phyloP scores from a whole-genome alignment of 192 early-diverging fungal genomes.

The Phlyctochytrium planicorne region DNA sequence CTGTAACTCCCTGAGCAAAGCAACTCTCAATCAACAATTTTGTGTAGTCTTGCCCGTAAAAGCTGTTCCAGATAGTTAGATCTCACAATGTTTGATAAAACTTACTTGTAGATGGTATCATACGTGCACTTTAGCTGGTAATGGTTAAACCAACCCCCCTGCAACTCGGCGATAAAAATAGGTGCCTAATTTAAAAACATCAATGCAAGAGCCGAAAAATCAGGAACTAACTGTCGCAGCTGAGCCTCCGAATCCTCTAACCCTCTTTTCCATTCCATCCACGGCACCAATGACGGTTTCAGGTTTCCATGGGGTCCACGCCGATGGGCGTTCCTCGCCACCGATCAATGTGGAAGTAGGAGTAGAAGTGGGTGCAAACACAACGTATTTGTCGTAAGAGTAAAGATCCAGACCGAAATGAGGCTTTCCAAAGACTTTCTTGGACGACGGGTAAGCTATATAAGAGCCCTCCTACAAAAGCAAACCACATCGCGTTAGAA shows the following conservation, averaged over 20 bases:
- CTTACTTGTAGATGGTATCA: slow-evolving; percentile 62
- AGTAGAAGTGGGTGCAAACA: slow-evolving; percentile 29
- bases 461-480: slow-evolving; percentile 51
- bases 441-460: slow-evolving; percentile 40
- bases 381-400: slow-evolving; percentile 77
- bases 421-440: slow-evolving; percentile 29
- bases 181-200: slow-evolving; percentile 45
- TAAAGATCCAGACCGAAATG: slow-evolving; percentile 75
- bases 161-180: slow-evolving; percentile 73
- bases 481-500: neutral
- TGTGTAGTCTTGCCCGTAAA: slow-evolving; percentile 70
- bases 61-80: slow-evolving; percentile 24
- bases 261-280: slow-evolving; percentile 64
- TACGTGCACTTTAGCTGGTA: slow-evolving; percentile 62
- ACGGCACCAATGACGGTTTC: slow-evolving; percentile 46
- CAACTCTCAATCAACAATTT: slow-evolving; percentile 57
- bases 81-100: neutral
- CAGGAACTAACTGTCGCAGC: slow-evolving; percentile 47
- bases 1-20: slow-evolving; percentile 66
- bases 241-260: slow-evolving; percentile 67
- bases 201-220: no score
- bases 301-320: slow-evolving; percentile 60
- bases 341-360: slow-evolving; percentile 13
- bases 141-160: slow-evolving; percentile 80
- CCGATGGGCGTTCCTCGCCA: slow-evolving; percentile 18